Evolutionary conservation across 768 basidiomycete species (phyloP).

Genomic region (Calocybe indica): DNA sequence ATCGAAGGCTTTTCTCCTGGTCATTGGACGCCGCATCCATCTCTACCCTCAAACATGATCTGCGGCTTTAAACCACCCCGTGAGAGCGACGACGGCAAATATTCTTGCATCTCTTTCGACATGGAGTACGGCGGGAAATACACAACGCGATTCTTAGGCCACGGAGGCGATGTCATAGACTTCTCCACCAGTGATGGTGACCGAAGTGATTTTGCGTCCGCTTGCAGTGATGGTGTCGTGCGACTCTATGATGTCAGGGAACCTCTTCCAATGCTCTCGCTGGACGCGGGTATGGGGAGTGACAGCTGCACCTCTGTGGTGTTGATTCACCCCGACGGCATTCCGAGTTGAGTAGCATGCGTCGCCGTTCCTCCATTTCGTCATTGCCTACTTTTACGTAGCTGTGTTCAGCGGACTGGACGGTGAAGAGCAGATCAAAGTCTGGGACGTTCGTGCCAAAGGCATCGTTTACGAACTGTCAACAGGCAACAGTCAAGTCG

Average conservation of each 20-base stretch:
- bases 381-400: conserved; percentile 5
- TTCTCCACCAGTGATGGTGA: conserved; percentile 30
- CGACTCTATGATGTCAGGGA: conserved; percentile 32
- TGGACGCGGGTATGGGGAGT: conserved; percentile 14
- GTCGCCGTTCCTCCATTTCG: background rate
- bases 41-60: conserved; percentile 15
- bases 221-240: conserved; percentile 29
- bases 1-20: conserved; percentile 5
- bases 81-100: background rate
- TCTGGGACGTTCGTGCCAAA: conserved; percentile 36
- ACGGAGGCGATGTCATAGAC: conserved; percentile 23
- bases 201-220: conserved; percentile 29
- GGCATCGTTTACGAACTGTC: conserved; percentile 32
- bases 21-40: conserved; percentile 20
- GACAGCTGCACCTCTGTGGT: conserved; percentile 16
- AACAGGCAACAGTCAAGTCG: conserved; percentile 37
- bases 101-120: conserved; percentile 21
- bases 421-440: conserved; percentile 24
- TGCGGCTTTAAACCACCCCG: conserved; percentile 8
- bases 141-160: conserved; percentile 27
- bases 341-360: conserved; percentile 21
- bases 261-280: conserved; percentile 28
- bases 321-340: conserved; percentile 29
- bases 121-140: conserved; percentile 27
- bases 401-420: conserved; percentile 24